Evolutionary conservation across 805 yeast species (phyloP), one percentile per base, ranked within the genome.

Genomic region (Starmera quercuum): DNA sequence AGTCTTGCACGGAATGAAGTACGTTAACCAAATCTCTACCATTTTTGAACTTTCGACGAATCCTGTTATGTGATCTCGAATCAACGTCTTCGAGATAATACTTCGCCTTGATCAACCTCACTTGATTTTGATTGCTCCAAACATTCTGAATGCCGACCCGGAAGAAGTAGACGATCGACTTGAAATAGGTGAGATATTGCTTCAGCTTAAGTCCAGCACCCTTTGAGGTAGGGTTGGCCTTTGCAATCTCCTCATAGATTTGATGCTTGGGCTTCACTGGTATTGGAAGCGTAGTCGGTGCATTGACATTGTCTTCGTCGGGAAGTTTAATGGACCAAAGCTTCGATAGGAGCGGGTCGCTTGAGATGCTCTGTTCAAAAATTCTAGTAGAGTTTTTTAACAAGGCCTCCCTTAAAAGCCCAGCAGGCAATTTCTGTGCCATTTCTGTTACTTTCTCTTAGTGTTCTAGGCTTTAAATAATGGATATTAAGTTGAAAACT

Each of bases 81-180:
- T 43, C 47, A 11, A 46, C 44, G 16, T 39, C 49, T 23, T 58
- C 47, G 21, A 60, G 29, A 33, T 51, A 51, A 29, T 49, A 52
- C 16, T 51, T 45, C 10, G 45, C 42, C 18, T 47, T 40, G 12
- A 67, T 36, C 6, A 40, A 35, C 6, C 47, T 49, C 3, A 65
- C 47, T 1, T 42, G 36, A 17, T 48, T 51, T 20, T 59, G 45
- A 38, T 75, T 74, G 1, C 52, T 40, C 74, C 79, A 76, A 1
- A 78, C 70, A 41, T 70, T 71, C 15, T 58, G 52, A 3, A 80
- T 61, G 1, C 90, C 88, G 2, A 58, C 51, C 39, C 70, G 69
- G 57, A 80, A 81, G 49, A 78, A 77, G 6, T 51, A 51, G 26
- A 78, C 44, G 28, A 75, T 42, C 3, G 57, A 41, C 45, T 68